These are phyloP conservation scores for Neospermospora avenae DNA, from an alignment of 2,329 filamentous ascomycete genomes.

Conservation along the genomic window DNA sequence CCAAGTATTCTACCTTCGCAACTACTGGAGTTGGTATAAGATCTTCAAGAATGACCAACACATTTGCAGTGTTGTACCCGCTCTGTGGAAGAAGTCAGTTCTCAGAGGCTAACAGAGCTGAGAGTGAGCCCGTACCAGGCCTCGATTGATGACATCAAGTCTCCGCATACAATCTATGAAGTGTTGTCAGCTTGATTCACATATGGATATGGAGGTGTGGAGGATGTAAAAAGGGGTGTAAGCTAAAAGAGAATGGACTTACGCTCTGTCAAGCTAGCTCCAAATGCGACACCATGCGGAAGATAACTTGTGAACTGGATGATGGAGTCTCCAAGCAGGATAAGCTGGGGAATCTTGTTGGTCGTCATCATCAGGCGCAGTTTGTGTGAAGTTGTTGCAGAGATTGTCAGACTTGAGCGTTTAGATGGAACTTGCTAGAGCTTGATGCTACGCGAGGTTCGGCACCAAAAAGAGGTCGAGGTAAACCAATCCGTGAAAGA, in stretches of 20 bases:
- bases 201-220: not conserved
- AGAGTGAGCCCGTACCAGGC: slow-evolving; percentile 54
- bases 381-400: not conserved
- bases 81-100: slow-evolving; percentile 28
- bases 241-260: slow-evolving; percentile 3
- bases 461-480: no score
- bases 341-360: slow-evolving; percentile 61
- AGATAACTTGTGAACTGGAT: slow-evolving; percentile 65
- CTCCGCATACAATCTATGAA: slow-evolving; percentile 66
- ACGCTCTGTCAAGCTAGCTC: slow-evolving; percentile 53
- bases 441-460: no score
- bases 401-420: not conserved
- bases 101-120: slow-evolving; percentile 13
- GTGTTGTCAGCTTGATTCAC: slow-evolving; percentile 11
- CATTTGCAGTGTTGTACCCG: slow-evolving; percentile 80
- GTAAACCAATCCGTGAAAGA: no score
- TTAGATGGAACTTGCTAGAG: not conserved
- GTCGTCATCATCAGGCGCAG: slow-evolving; percentile 2
- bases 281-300: slow-evolving; percentile 69
- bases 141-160: slow-evolving; percentile 84
- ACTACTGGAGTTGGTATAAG: slow-evolving; percentile 66
- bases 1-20: slow-evolving; percentile 64
- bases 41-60: slow-evolving; percentile 62
- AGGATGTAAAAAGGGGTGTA: not conserved
- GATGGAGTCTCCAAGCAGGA: slow-evolving; percentile 90